Evolutionary conservation across 805 yeast species (phyloP), one percentile per base, ranked within the genome.

Genomic region (Pichia gijzeniarum): DNA sequence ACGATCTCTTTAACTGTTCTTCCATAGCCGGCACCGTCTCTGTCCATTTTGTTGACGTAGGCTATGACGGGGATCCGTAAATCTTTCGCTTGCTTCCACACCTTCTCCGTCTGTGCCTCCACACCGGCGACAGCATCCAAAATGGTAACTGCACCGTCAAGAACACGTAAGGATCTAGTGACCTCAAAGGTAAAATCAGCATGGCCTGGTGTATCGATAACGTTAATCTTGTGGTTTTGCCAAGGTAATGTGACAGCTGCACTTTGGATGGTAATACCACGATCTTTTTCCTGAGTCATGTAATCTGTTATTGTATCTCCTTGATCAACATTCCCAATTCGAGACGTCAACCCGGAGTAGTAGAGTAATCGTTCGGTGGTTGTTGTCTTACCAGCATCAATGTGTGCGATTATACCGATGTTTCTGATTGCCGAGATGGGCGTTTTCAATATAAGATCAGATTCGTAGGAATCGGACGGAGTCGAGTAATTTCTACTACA

Each of bases 351-450:
- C 0, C 98, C 98, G 44, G 90, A 74, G 60, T 85, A 90, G 59
- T 75, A 91, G n/a, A 93, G 76, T 88, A 93, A 85, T 38, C 98
- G 70, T 61, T 93, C 99, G 0, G 99, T 91, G 1, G 99, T 90
- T 2, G 99, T 93, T 3, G 99, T 93, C 64, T 93, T 93, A 0
- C 99, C 99, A 3, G 99, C 99, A 69, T 93, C 99, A 44, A 93
- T 93, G 61, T 93, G 99, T n/a, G 99, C 99, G 35, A 93, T 89
- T 55, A 93, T 88, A 2, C 99, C 99, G 30, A 93, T 86, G 64
- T 93, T 91, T 49, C 99, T 69, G 20, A 84, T 74, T 44, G 67
- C 67, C n/a, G 48, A 25, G 16, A 63, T 46, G 8, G 62, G 53
- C 1, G 61, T 53, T 35, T 52, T 53, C 32, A 53, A 42, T 3